A percentile compares a stretch with the other conserved stretches of the same genome.
Evolutionary conservation across 805 yeast genomes (phyloP).

Genomic region (Kazachstania viticola): DNA sequence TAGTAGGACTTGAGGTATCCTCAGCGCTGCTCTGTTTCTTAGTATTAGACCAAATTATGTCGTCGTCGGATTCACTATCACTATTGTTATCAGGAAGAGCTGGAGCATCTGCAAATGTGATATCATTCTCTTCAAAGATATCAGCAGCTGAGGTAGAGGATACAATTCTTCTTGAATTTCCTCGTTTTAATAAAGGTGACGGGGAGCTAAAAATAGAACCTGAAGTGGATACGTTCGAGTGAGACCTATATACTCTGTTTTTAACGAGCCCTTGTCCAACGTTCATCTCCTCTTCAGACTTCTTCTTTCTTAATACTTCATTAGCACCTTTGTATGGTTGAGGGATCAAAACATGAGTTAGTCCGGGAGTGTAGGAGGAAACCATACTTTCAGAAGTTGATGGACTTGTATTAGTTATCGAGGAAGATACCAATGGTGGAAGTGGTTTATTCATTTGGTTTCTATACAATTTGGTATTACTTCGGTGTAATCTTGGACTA

Average conservation of each 20-base stretch:
- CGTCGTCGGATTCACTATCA: slow-evolving; percentile 19
- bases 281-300: slow-evolving; percentile 6
- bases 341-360: slow-evolving; percentile 32
- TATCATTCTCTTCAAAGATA: slow-evolving; percentile 57
- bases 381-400: slow-evolving; percentile 15
- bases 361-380: slow-evolving; percentile 33
- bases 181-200: slow-evolving; percentile 20
- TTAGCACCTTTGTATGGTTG: slow-evolving; percentile 31
- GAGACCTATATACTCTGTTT: slow-evolving; percentile 14
- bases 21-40: too few relatives aligned
- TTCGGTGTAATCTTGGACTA: slow-evolving; percentile 9
- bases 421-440: slow-evolving; percentile 8
- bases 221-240: slow-evolving; percentile 5
- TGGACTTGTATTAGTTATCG: slow-evolving; percentile 6
- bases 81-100: slow-evolving; percentile 41
- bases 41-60: slow-evolving; percentile 17
- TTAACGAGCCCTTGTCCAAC: slow-evolving; percentile 7
- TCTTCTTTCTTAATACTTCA: slow-evolving; percentile 6
- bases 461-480: slow-evolving; percentile 6
- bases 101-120: slow-evolving; percentile 71
- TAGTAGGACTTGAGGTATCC: not conserved
- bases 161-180: slow-evolving; percentile 24
- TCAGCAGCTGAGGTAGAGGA: slow-evolving; percentile 32
- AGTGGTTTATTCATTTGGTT: slow-evolving; percentile 8
- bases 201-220: slow-evolving; percentile 14